phyloP scores from a whole-genome alignment of 2,329 filamentous ascomycete species.

The Orbilia ellipsospora region DNA sequence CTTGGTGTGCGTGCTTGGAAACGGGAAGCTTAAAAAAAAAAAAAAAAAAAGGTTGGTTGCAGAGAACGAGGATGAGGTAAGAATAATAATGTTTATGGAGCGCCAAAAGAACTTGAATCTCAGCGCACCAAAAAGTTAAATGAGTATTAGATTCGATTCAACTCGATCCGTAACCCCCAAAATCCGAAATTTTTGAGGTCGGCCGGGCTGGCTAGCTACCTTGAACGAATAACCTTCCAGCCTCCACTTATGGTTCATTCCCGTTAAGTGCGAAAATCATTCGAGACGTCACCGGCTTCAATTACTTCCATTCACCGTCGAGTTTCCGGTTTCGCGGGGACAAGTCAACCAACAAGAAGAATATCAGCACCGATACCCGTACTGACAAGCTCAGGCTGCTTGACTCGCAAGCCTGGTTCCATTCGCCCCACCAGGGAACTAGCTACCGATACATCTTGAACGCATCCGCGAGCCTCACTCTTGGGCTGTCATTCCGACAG shows the following conservation, averaged over 20 bases:
- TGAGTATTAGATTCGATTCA: constrained; percentile 12
- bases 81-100: too few species aligned
- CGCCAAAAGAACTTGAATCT: constrained; percentile 2
- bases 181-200: background rate
- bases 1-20: constrained; percentile 32
- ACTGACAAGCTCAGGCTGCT: too few species aligned
- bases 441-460: too few species aligned
- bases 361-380: too few species aligned
- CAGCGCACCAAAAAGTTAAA: constrained; percentile 37
- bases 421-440: too few species aligned
- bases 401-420: too few species aligned
- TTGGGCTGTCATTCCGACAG: too few species aligned
- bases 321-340: background rate
- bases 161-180: constrained; percentile 12
- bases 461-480: background rate
- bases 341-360: background rate
- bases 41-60: constrained; percentile 4
- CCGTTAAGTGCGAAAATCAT: background rate
- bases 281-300: background rate
- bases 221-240: background rate
- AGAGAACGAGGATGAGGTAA: too few species aligned
- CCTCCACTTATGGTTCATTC: background rate
- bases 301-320: background rate
- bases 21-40: constrained; percentile 26
- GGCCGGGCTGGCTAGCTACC: background rate